Evolutionary conservation across 257 asterid species (phyloP).

Genomic region (Oldenlandia corymbosa): DNA sequence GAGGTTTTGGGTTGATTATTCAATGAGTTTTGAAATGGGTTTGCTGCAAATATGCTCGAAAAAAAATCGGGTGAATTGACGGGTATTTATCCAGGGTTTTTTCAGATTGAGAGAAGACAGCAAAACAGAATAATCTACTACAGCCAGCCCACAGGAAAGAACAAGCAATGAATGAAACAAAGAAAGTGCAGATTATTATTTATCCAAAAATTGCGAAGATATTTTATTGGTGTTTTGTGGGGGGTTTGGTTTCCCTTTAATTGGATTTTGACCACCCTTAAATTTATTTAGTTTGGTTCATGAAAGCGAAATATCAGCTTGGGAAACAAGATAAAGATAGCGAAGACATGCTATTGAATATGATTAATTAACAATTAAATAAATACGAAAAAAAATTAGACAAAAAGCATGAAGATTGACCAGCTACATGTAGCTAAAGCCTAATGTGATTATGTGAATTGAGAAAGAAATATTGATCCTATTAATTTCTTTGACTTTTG

Average conservation of each 20-base stretch:
- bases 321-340: conserved; percentile 12
- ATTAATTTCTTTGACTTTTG: too few relatives aligned
- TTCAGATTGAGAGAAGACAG: background rate
- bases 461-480: too few relatives aligned
- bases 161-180: background rate
- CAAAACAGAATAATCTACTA: background rate
- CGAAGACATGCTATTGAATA: too few relatives aligned
- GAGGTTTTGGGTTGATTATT: background rate
- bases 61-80: background rate
- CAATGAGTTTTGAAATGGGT: background rate
- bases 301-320: conserved; percentile 2
- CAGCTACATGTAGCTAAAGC: too few relatives aligned
- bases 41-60: background rate
- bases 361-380: too few relatives aligned
- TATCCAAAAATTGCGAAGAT: background rate
- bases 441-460: too few relatives aligned
- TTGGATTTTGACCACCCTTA: too few relatives aligned
- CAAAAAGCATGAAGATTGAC: background rate
- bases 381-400: background rate
- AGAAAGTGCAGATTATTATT: background rate
- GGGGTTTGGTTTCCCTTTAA: too few relatives aligned
- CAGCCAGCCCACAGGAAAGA: conserved; percentile 9
- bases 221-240: background rate
- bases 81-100: background rate
- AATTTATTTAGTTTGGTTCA: background rate